Evolutionary conservation across 352 stramenopile species (phyloP).

Genomic region (Phytophthora podocarpi): DNA sequence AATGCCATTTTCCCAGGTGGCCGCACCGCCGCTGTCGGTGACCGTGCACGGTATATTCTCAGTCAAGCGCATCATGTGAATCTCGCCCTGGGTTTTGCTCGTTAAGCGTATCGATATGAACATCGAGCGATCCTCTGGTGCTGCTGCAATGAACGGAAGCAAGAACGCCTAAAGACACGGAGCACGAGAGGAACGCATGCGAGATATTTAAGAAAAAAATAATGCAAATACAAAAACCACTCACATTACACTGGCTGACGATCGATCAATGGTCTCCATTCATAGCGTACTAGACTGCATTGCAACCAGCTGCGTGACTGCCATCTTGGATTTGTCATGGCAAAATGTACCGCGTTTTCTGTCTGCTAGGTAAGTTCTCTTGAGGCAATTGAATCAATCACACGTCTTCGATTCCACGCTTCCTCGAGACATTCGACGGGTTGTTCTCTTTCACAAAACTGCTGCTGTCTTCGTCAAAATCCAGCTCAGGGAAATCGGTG

Average conservation of each 20-base stretch:
- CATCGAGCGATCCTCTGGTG: constrained; percentile 4
- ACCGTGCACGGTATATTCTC: constrained; percentile 83
- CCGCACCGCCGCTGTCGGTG: constrained; percentile 58
- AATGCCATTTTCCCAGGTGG: constrained; percentile 64
- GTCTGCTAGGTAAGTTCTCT: constrained; percentile 2
- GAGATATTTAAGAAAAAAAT: constrained; percentile 44
- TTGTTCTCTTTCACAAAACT: constrained; percentile 76
- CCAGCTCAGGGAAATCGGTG: constrained; percentile 71
- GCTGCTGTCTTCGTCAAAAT: constrained; percentile 68
- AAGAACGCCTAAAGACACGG: not conserved
- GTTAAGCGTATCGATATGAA: constrained; percentile 39
- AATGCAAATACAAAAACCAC: constrained; percentile 36
- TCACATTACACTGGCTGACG: constrained; percentile 9
- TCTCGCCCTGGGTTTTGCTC: constrained; percentile 52
- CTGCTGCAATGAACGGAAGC: constrained; percentile 1
- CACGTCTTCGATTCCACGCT: constrained; percentile 71
- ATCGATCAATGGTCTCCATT: constrained; percentile 14
- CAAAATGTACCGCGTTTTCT: constrained; percentile 25
- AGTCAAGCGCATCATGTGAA: constrained; percentile 73
- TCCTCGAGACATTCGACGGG: constrained; percentile 49
- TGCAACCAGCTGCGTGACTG: not conserved
- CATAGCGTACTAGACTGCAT: constrained; percentile 3
- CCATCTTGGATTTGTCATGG: constrained; percentile 5
- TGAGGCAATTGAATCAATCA: constrained; percentile 31
- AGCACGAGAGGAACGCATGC: constrained; percentile 6